Base-by-base conservation (phyloP, 768 basidiomycete species). In the Hypsizygus marmoreus region DNA sequence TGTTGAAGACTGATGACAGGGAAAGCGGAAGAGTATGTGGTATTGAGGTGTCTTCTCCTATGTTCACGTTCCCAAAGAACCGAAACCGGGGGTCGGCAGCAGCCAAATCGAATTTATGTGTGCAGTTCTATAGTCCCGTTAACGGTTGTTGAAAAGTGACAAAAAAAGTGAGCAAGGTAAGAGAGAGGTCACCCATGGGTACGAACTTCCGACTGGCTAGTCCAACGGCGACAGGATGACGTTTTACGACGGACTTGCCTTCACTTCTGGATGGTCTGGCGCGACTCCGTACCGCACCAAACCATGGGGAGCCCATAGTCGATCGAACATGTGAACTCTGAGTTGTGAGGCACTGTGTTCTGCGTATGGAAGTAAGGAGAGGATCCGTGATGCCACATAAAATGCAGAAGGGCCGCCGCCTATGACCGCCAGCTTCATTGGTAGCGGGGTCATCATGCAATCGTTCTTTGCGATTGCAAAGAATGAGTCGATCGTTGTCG, bases 201-300 rank as follows among this genome's bases (percentile, higher is more conserved):
- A 38, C 49, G 43, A 41, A 45, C 49, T 50, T 45, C 38, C 34
- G 7, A 9, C 24, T 20, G 23, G 26, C 22, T 36, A 14, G 12
- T 28, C 26, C 22, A 28, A 23, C 37, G 14, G 36, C 34, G 25
- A 32, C 24, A 41, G 35, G 13, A 17, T 14, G 20, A 50, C 33
- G 33, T 22, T 13, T n/a, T 11, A 23, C 9, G 34, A 38, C 4
- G 17, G 25, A 57, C 71, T 62, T 54, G 67, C 95, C 81, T 97
- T 99, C 65, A 98, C 95, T 71, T 97, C 95, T 8, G 97, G 93
- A 66, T 98, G 95, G 70, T 98, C 95, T 33, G 95, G 95, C 9
- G 97, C 95, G 11, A 99, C 95, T 0, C 97, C 95, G 59, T 95
- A 99, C 34, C 97, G 75, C 3, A 97, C 94, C 1, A 98, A 76